Percentiles rank a stretch among this genome's conserved stretches.
These are phyloP conservation scores for Talaromyces marneffei DNA, from an alignment of 2,329 filamentous ascomycete species.

Conservation along the genomic window DNA sequence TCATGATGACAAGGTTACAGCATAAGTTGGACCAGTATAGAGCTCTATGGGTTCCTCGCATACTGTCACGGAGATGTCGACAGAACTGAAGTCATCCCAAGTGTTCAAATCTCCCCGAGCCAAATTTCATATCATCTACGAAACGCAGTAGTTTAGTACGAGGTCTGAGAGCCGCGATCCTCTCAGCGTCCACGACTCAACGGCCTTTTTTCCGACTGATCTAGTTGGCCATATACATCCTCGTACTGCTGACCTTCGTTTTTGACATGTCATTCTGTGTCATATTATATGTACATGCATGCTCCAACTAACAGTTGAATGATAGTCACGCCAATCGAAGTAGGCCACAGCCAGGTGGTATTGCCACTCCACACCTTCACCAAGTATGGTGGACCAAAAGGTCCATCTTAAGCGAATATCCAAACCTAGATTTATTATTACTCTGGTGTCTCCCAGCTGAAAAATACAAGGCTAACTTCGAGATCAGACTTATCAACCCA, in stretches of 20 bases:
- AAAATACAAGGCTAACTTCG: not conserved
- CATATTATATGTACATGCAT: not conserved
- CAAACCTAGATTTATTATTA: not conserved
- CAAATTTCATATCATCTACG: not conserved
- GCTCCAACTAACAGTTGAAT: not conserved
- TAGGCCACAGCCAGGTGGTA: not conserved
- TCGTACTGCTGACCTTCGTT: not conserved
- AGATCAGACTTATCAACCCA: not conserved
- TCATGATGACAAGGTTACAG: not conserved
- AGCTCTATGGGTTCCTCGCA: not conserved
- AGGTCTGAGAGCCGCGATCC: not conserved
- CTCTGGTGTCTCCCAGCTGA: not conserved
- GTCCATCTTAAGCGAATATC: not conserved
- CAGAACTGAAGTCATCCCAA: not conserved
- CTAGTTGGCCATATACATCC: not conserved
- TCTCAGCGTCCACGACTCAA: too few species aligned
- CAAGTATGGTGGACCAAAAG: not conserved
- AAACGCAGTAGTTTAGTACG: too few species aligned
- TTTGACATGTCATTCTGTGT: not conserved
- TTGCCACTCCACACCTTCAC: not conserved
- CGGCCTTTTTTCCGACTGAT: not conserved
- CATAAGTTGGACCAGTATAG: too few species aligned
- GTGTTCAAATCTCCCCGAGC: not conserved
- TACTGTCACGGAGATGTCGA: not conserved
- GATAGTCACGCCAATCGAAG: not conserved